These are phyloP conservation scores for Plasmopara halstedii DNA, from an alignment of 352 stramenopile species.

Conservation along the genomic window DNA sequence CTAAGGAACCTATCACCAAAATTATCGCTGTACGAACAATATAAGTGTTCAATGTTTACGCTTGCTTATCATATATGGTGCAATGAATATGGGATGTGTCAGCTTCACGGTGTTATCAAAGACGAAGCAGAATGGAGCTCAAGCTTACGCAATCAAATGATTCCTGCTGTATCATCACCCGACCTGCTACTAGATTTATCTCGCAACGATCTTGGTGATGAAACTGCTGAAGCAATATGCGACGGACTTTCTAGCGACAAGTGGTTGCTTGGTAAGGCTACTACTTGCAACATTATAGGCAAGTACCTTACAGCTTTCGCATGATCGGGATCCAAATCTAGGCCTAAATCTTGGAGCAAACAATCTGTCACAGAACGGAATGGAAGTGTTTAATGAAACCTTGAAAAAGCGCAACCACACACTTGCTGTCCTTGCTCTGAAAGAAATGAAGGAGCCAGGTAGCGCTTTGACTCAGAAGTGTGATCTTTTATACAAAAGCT, in stretches of 20 bases:
- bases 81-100: not conserved
- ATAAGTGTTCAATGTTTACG: not conserved
- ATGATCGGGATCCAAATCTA: slow-evolving; percentile 6
- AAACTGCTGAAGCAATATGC: slow-evolving; percentile 27
- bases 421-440: slow-evolving; percentile 32
- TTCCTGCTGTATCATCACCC: slow-evolving; percentile 2
- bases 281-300: not conserved
- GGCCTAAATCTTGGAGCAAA: slow-evolving; percentile 45
- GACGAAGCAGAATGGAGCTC: slow-evolving; percentile 53
- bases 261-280: slow-evolving; percentile 38
- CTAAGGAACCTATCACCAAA: slow-evolving; percentile 45
- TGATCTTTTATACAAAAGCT: not conserved
- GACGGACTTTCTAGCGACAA: slow-evolving; percentile 60
- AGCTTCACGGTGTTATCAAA: slow-evolving; percentile 46
- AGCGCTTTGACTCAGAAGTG: not conserved
- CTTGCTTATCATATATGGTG: not conserved
- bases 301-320: not conserved
- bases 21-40: slow-evolving; percentile 36
- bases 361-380: slow-evolving; percentile 22
- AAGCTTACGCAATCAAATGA: slow-evolving; percentile 35
- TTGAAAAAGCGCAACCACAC: slow-evolving; percentile 38
- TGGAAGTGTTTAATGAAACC: slow-evolving; percentile 25
- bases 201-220: slow-evolving; percentile 37
- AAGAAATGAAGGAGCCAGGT: slow-evolving; percentile 27
- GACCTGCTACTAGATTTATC: slow-evolving; percentile 44